Evolutionary conservation across 129 eudicot species (phyloP), one percentile per base, ranked within the genome.

Genomic region (Artemisia argyi): DNA sequence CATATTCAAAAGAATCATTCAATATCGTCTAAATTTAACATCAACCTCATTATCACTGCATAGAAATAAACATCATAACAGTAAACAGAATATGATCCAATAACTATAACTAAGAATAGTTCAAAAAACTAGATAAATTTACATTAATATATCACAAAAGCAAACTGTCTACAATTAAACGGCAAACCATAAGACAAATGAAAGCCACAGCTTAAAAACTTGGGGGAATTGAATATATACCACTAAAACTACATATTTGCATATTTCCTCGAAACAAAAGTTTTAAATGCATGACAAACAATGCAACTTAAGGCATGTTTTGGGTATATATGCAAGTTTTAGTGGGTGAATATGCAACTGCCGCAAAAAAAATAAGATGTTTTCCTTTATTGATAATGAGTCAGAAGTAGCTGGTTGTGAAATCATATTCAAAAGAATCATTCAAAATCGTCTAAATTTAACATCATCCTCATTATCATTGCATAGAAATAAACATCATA

Each of bases 361-460:
- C 24, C 24, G 24, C 0, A 22, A 22, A 22, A 22, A 22, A 22
- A 22, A 0, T 0, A 22, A 1, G n/a, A 22, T 26, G n/a, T n/a
- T n/a, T n/a, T n/a, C n/a, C n/a, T n/a, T n/a, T 50, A 12, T 10
- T 10, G 77, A 73, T 57, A 61, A 61, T 61, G 77, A 30, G 77
- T 73, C 77, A 73, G 77, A 73, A 73, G 77, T 73, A 73, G 77
- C 77, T 49, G 69, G 70, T 76, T 68, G 75, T 50, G 61, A 76
- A 24, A 76, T 76, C 80, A 76, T 22, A 18, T 59, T 76, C 75
- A 68, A n/a, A 68, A 17, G 61, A 19, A 68, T 68, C 80, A 76
- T 68, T 60, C 28, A 9, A 26, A 60, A 76, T 76, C 69, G 70
- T 76, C 80, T 59, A 17, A 49, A 46, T 58, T 73, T 76, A 1